Conservation (phyloP, 1,284 basidiomycete genomes). For the Ceraceosorus guamensis region DNA sequence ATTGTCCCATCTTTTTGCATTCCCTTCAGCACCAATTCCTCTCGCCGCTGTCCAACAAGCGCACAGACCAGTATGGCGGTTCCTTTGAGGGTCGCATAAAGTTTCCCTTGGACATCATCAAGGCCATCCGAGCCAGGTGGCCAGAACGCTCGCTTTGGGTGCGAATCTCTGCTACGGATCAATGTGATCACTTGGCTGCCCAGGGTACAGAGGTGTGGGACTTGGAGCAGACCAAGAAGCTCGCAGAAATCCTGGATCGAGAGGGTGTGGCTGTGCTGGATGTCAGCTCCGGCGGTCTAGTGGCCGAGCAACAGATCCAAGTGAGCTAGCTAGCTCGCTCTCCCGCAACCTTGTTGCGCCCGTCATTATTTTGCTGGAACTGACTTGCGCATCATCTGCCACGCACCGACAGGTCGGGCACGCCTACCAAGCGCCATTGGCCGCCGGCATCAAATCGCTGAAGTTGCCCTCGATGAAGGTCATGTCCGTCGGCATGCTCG, state of each 20-base stretch:
- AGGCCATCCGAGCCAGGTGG: conserved; percentile 29
- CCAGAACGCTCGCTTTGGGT: conserved; percentile 43
- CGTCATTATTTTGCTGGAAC: too few species aligned
- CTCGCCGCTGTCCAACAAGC: conserved; percentile 37
- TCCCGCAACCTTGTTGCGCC: too few species aligned
- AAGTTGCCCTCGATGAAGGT: conserved; percentile 25
- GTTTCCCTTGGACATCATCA: conserved; percentile 24
- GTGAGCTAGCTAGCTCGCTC: too few species aligned
- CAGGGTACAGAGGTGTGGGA: conserved; percentile 29
- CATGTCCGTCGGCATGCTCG: conserved; percentile 39
- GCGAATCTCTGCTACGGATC: conserved; percentile 39
- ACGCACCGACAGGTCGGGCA: conserved; percentile 18
- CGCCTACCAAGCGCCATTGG: conserved; percentile 38
- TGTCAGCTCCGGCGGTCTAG: conserved; percentile 32
- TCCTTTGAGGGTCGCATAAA: conserved; percentile 35
- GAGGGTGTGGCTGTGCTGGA: conserved; percentile 43
- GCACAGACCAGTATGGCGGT: conserved; percentile 46
- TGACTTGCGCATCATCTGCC: too few species aligned
- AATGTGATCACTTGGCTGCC: conserved; percentile 23
- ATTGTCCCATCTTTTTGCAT: too few species aligned
- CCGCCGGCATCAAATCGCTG: conserved; percentile 20
- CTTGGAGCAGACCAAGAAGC: conserved; percentile 26
- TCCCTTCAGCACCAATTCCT: conserved; percentile 56
- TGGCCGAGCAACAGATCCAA: conserved; percentile 31
- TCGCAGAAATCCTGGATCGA: conserved; percentile 28